Base-by-base conservation (phyloP, 2,329 filamentous ascomycete genomes). In the Magnaporthiopsis rhizophila region DNA sequence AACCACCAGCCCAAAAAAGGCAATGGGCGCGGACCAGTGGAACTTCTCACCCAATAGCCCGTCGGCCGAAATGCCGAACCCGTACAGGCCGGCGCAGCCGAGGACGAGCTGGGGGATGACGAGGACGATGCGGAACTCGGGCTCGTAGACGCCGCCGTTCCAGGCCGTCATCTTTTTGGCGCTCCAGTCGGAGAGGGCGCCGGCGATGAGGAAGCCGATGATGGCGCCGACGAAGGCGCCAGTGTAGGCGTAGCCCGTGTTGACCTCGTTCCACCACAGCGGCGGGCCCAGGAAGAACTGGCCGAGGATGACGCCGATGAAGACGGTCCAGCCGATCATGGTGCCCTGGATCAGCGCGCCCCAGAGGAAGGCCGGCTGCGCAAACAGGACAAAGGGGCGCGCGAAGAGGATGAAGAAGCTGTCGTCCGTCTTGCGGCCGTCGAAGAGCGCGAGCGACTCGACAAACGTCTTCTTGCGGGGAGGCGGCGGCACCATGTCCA, bases 261-360 rank as follows among this genome's bases (percentile, higher is more conserved):
- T 78, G 63, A 91, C 86, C 76, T 95, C 88, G 70, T 86, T 81
- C 84, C 93, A 97, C 80, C 87, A 95, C 57, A 93, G 84, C 0
- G 91, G 91, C 2, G 89, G 88, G 2, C 89, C 88, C 60, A 96
- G 83, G 78, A 95, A 94, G 69, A 96, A 88, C 65, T 88, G 86
- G n/a, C 88, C 89, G 59, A 96, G 79, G 68, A 95, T 86, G 66
- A 95, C 89, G 65, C 91, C 90, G 68, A 96, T 94, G 72, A 97
- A 91, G 21, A 97, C 91, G 1, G 93, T 96, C 93, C 94, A 98
- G 68, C 93, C 94, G 71, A 97, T 97, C 72, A 97, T 86, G 5
- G 90, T 86, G 56, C 62, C 93, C 80, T 97, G 93, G 62, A 93
- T 91, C 3, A 97, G 80, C 70, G 81, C 82, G 30, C 80, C 82